Evolutionary conservation across 768 basidiomycete species (phyloP).

Genomic region (Sistotremastrum suecicum): DNA sequence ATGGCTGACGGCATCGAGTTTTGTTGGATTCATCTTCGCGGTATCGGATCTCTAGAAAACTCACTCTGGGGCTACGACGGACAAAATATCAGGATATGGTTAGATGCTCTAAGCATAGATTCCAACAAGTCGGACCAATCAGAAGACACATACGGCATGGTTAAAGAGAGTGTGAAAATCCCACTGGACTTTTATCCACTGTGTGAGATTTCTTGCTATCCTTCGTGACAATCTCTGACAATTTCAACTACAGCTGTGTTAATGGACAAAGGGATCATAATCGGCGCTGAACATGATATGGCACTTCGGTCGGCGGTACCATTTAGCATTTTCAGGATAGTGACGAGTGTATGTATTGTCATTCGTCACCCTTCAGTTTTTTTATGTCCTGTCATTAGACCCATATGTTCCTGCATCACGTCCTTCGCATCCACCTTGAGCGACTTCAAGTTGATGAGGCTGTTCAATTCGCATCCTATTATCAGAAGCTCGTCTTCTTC

Average conservation of each 20-base stretch:
- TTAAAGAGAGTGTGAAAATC: slow-evolving; percentile 90
- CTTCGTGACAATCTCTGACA: neutral
- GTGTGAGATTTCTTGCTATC: slow-evolving; percentile 36
- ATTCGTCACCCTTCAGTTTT: slow-evolving; percentile 1
- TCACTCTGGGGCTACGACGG: slow-evolving; percentile 98
- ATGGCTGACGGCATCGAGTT: slow-evolving; percentile 95
- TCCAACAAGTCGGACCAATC: slow-evolving; percentile 23
- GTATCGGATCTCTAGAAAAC: slow-evolving; percentile 88
- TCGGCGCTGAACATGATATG: slow-evolving; percentile 86
- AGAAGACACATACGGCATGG: slow-evolving; percentile 30
- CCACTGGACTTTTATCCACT: slow-evolving; percentile 90
- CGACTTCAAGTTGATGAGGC: slow-evolving; percentile 55
- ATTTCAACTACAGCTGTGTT: slow-evolving; percentile 53
- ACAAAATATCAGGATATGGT: slow-evolving; percentile 78
- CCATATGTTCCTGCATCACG: slow-evolving; percentile 86
- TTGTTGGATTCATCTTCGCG: slow-evolving; percentile 95
- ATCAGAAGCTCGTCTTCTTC: slow-evolving; percentile 83
- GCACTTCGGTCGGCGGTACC: slow-evolving; percentile 61
- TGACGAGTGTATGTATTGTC: slow-evolving; percentile 57
- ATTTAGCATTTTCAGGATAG: slow-evolving; percentile 84
- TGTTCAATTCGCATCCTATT: slow-evolving; percentile 73
- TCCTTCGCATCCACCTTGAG: slow-evolving; percentile 71
- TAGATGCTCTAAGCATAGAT: slow-evolving; percentile 90
- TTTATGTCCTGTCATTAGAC: slow-evolving; percentile 35
- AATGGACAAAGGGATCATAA: slow-evolving; percentile 98